Percentiles rank a stretch among this genome's conserved stretches.
phyloP scores from a whole-genome alignment of 306 rosid genomes.

The Castanea mollissima region DNA sequence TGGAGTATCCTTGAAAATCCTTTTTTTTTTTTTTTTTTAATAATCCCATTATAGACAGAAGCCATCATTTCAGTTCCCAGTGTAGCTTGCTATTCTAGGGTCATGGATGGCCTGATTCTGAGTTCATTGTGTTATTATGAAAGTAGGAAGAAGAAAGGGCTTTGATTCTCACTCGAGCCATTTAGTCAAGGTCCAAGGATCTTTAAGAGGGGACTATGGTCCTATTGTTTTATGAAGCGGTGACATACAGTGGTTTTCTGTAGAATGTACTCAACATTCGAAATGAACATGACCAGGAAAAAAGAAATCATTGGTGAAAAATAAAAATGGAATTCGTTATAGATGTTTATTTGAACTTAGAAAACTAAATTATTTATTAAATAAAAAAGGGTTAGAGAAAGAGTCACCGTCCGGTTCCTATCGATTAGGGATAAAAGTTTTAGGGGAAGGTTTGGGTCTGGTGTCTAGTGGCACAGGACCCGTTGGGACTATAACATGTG shows the following conservation, averaged over 20 bases:
- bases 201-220: neutral
- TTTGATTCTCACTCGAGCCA: neutral
- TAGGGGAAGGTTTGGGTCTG: too few relatives aligned
- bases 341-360: too few relatives aligned
- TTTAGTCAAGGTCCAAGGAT: neutral
- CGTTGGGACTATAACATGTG: too few relatives aligned
- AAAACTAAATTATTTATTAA: too few relatives aligned
- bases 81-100: neutral
- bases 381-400: too few relatives aligned
- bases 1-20: neutral
- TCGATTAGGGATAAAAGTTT: too few relatives aligned
- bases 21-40: too few relatives aligned
- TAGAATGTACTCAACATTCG: neutral
- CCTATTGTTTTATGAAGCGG: neutral
- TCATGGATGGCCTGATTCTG: neutral
- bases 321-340: too few relatives aligned
- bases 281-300: neutral
- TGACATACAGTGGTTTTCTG: too few relatives aligned
- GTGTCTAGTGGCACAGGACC: too few relatives aligned
- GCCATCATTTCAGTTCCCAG: neutral
- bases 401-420: too few relatives aligned
- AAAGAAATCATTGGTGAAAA: neutral
- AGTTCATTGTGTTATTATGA: too few relatives aligned
- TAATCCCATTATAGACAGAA: neutral
- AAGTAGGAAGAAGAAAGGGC: neutral